Percentiles rank a stretch among this genome's conserved stretches.
Conservation (phyloP, 116 monocot species). For the Iris pallida region DNA sequence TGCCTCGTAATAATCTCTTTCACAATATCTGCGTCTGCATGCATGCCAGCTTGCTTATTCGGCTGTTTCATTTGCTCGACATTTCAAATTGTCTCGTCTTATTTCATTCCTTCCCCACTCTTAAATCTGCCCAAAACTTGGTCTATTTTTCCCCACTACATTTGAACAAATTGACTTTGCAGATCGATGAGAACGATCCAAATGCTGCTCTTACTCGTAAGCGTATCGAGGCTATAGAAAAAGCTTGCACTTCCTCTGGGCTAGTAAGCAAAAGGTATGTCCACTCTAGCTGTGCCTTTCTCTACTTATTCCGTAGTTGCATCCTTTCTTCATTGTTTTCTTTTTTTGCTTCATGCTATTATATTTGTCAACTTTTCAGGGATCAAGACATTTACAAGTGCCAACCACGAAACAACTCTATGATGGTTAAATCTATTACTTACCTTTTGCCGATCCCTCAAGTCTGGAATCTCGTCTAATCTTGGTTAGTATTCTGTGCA, state of each 20-base stretch:
- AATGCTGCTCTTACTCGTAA: slow-evolving; percentile 55
- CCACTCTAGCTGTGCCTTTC: neutral
- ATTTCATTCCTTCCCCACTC: no score
- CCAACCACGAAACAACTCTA: slow-evolving; percentile 17
- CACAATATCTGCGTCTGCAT: no score
- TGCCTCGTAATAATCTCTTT: neutral
- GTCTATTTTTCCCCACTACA: no score
- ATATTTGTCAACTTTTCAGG: slow-evolving; percentile 13
- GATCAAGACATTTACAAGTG: slow-evolving; percentile 17
- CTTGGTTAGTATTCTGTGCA: neutral
- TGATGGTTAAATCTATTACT: slow-evolving; percentile 45
- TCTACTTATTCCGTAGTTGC: no score
- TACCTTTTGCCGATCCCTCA: neutral
- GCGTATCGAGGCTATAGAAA: slow-evolving; percentile 40
- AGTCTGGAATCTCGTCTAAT: neutral
- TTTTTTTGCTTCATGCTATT: neutral
- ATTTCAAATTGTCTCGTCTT: no score
- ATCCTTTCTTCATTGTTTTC: neutral
- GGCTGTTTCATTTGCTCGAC: no score
- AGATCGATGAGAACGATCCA: slow-evolving; percentile 62
- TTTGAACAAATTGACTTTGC: no score
- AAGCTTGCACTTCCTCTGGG: no score
- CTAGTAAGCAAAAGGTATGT: no score
- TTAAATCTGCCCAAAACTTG: no score
- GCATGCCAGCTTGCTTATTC: no score